Evolutionary conservation across 2,329 filamentous ascomycete genomes (phyloP), one percentile per base, ranked within the genome.

Genomic region (Mycosphaerella sp.): DNA sequence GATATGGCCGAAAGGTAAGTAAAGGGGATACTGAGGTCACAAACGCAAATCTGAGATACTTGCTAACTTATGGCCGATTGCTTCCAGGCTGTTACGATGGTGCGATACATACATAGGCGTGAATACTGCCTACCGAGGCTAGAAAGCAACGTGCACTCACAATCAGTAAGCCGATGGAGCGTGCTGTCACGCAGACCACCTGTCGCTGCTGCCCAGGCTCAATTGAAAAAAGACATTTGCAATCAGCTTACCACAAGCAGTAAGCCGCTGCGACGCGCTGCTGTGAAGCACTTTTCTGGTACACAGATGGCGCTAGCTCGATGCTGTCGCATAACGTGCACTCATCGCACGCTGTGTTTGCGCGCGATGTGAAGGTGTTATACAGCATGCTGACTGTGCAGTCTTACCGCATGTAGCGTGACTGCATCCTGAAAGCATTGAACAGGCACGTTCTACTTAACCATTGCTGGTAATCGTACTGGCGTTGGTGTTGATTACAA

Each of bases 81-180:
- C 12, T 38, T 38, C 4, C 10, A 38, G 34, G 31, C 40, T 62
- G 10, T 34, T 47, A 17, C 44, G 43, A 14, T 60, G 58, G 59
- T 54, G 51, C 40, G 58, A 62, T 42, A 58, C 48, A 44, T 52
- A 57, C 31, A 59, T 63, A 43, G 61, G 60, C 29, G 10, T 29
- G 6, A 2, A 9, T 21, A 21, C 21, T 21, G 21, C 21, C 21
- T 21, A 21, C 21, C 21, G 21, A 17, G 29, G 17, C 6, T 7
- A 49, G 47, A 10, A 6, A n/a, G 6, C 4, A 9, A 1, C 10
- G 34, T 38, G 34, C 1, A 38, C 5, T n/a, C 12, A 38, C 10
- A 1, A 1, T 49, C 21, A 49, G 38, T 39, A 43, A 49, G 47
- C 39, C 47, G 42, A 11, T 38, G 10, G 6, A 42, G 47, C 26